A percentile compares a stretch with the other conserved stretches of the same genome.
phyloP scores from a whole-genome alignment of 768 basidiomycete species.

The Leccinum sublutescens region DNA sequence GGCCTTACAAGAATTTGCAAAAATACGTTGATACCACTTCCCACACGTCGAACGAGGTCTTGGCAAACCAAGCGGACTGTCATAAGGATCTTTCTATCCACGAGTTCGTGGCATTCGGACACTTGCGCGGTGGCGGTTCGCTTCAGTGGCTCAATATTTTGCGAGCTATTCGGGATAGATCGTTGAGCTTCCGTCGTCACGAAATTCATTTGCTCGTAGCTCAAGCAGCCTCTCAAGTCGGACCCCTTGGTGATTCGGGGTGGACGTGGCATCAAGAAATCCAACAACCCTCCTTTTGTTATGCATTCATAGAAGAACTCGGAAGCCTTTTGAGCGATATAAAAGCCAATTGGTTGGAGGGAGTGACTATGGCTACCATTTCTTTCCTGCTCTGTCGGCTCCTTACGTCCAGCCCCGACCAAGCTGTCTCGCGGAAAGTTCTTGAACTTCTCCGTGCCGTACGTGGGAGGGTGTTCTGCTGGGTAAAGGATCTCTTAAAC shows the following conservation, averaged over 20 bases:
- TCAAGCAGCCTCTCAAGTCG: slow-evolving; percentile 46
- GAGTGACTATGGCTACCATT: not conserved
- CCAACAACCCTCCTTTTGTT: slow-evolving; percentile 7
- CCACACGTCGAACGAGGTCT: slow-evolving; percentile 42
- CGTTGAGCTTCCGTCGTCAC: slow-evolving; percentile 37
- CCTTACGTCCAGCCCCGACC: not conserved
- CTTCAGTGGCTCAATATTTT: slow-evolving; percentile 53
- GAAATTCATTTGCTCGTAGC: slow-evolving; percentile 42
- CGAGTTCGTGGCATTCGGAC: slow-evolving; percentile 44
- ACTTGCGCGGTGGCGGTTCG: slow-evolving; percentile 40
- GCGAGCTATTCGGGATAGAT: slow-evolving; percentile 39
- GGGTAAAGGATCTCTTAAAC: not conserved
- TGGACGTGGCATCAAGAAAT: slow-evolving; percentile 16
- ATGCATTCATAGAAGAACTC: slow-evolving; percentile 1
- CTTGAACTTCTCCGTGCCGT: not conserved
- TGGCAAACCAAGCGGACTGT: slow-evolving; percentile 43
- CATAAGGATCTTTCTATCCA: slow-evolving; percentile 40
- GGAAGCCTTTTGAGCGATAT: slow-evolving; percentile 22
- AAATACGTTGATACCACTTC: slow-evolving; percentile 34
- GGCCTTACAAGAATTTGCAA: slow-evolving; percentile 36
- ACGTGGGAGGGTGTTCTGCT: not conserved
- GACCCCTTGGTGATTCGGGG: slow-evolving; percentile 17
- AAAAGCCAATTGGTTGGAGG: slow-evolving; percentile 10
- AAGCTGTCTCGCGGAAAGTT: not conserved
- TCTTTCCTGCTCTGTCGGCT: not conserved